These are phyloP conservation scores for Alternaria sp. DNA, from an alignment of 2,329 filamentous ascomycete species.

Conservation along the genomic window DNA sequence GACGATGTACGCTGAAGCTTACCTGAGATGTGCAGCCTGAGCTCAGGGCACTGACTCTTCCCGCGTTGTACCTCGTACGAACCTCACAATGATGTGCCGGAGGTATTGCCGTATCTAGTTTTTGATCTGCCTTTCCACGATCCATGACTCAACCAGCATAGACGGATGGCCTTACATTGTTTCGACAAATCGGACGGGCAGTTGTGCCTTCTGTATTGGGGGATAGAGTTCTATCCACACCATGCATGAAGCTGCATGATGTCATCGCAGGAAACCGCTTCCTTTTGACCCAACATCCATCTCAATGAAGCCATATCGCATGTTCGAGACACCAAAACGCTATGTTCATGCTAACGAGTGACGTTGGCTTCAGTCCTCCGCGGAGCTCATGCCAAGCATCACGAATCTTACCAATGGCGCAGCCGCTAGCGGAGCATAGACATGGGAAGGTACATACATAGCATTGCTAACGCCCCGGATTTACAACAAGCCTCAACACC, in stretches of 20 bases:
- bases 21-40: background rate
- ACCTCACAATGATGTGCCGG: background rate
- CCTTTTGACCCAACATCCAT: no score
- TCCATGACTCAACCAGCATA: background rate
- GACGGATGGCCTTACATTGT: background rate
- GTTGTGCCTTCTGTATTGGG: background rate
- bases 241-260: background rate
- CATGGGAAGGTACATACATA: slow-evolving; percentile 6
- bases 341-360: slow-evolving; percentile 1
- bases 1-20: background rate
- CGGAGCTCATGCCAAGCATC: slow-evolving; percentile 13
- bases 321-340: background rate
- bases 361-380: slow-evolving; percentile 9
- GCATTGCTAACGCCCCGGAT: slow-evolving; percentile 5
- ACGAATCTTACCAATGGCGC: slow-evolving; percentile 15
- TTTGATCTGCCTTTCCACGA: background rate
- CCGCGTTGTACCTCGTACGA: background rate
- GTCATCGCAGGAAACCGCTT: background rate
- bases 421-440: slow-evolving; percentile 12
- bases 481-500: slow-evolving; percentile 14
- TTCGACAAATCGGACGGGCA: background rate
- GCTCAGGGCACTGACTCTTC: background rate
- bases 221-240: background rate
- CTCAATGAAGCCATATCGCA: background rate
- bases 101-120: background rate